phyloP scores from a whole-genome alignment of 805 yeast species.

The Schizosaccharomyces japonicus region DNA sequence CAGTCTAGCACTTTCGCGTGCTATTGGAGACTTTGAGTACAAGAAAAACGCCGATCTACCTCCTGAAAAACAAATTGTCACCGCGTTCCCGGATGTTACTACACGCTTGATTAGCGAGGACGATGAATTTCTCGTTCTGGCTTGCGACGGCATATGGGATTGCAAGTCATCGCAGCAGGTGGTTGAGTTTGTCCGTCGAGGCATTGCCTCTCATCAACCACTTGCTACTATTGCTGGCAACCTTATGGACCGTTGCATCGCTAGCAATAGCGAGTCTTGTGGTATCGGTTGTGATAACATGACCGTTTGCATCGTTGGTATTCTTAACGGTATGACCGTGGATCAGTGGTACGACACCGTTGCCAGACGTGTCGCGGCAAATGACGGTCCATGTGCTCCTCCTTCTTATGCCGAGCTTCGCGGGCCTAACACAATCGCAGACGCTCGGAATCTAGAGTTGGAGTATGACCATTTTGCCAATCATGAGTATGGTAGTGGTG shows the following conservation, averaged over 20 bases:
- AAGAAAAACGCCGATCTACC: constrained; percentile 57
- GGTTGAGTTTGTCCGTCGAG: constrained; percentile 80
- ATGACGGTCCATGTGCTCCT: constrained; percentile 24
- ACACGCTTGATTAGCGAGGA: constrained; percentile 44
- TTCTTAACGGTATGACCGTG: constrained; percentile 38
- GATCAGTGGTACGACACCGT: constrained; percentile 49
- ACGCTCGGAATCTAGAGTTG: neutral
- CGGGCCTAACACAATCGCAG: neutral
- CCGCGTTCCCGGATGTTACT: constrained; percentile 79
- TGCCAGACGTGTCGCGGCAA: constrained; percentile 20
- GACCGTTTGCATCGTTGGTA: constrained; percentile 78
- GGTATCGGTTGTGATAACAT: constrained; percentile 97
- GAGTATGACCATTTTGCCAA: neutral
- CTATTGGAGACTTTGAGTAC: constrained; percentile 67
- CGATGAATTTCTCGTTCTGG: constrained; percentile 79
- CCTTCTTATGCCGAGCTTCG: constrained; percentile 10
- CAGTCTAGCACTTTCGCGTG: constrained; percentile 79
- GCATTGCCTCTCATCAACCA: constrained; percentile 44
- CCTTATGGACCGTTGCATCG: constrained; percentile 83
- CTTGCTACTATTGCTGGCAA: constrained; percentile 62
- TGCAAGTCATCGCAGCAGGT: constrained; percentile 83
- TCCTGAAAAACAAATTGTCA: constrained; percentile 90
- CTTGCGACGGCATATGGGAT: constrained; percentile 99
- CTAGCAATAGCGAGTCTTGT: constrained; percentile 76
- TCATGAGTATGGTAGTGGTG: constrained; percentile 2